phyloP scores from a whole-genome alignment of 495 filamentous ascomycete genomes.

The Daldinia bambusicola region DNA sequence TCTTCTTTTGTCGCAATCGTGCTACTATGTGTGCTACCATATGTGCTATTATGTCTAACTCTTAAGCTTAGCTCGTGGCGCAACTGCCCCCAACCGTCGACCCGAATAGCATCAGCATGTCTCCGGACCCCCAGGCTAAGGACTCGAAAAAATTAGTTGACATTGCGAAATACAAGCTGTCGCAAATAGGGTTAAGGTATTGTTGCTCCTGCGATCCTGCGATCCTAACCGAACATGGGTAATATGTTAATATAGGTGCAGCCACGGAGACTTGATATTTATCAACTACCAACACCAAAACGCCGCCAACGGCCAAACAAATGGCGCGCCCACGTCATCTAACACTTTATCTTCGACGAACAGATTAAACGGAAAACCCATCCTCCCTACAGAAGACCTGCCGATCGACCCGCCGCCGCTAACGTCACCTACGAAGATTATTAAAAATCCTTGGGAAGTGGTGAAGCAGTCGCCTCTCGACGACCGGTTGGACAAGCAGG shows the following conservation, averaged over 20 bases:
- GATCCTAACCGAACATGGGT: slow-evolving; percentile 10
- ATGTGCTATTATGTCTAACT: slow-evolving; percentile 31
- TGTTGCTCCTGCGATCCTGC: background rate
- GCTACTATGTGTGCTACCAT: background rate
- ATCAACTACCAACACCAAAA: slow-evolving; percentile 73
- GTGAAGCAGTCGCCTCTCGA: slow-evolving; percentile 89
- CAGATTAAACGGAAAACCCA: slow-evolving; percentile 80
- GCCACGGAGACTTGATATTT: slow-evolving; percentile 91
- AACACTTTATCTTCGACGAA: slow-evolving; percentile 58
- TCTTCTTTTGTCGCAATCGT: slow-evolving; percentile 1
- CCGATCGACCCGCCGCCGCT: slow-evolving; percentile 69
- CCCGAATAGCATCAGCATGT: slow-evolving; percentile 77
- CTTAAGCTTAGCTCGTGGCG: slow-evolving; percentile 50
- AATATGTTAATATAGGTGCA: slow-evolving; percentile 52
- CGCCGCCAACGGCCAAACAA: slow-evolving; percentile 45
- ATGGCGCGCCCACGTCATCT: slow-evolving; percentile 53
- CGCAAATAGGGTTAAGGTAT: slow-evolving; percentile 77
- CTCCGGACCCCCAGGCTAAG: slow-evolving; percentile 79
- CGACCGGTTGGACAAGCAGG: slow-evolving; percentile 82
- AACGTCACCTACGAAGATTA: slow-evolving; percentile 67
- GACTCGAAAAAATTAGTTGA: slow-evolving; percentile 75
- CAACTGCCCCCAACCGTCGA: slow-evolving; percentile 69
- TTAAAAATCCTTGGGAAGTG: slow-evolving; percentile 93
- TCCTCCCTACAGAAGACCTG: slow-evolving; percentile 73
- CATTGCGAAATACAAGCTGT: slow-evolving; percentile 73